These are phyloP conservation scores for Colletotrichum sp. DNA, from an alignment of 2,329 filamentous ascomycete species.

Conservation along the genomic window DNA sequence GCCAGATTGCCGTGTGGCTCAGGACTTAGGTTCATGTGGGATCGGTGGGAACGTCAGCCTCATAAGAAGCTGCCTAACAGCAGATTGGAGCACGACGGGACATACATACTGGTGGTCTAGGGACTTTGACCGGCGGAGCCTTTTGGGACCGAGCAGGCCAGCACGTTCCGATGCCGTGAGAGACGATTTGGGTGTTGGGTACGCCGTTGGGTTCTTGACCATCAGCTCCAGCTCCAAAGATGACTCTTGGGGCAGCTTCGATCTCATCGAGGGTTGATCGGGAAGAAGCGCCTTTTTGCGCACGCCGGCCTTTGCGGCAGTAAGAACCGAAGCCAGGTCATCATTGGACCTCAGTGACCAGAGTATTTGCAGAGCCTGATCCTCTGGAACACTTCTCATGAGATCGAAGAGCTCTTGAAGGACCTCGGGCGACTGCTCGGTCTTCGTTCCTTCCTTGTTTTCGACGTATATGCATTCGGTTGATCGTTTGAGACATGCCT, in stretches of 20 bases:
- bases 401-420: slow-evolving; percentile 28
- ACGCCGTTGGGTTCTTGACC: slow-evolving; percentile 26
- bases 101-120: slow-evolving; percentile 11
- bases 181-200: slow-evolving; percentile 7
- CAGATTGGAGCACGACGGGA: not conserved
- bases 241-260: not conserved
- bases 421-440: not conserved
- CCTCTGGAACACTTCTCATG: slow-evolving; percentile 24
- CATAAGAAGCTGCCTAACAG: not conserved
- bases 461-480: slow-evolving; percentile 24
- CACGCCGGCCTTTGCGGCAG: slow-evolving; percentile 20
- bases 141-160: not conserved
- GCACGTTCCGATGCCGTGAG: not conserved
- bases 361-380: slow-evolving; percentile 24
- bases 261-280: not conserved
- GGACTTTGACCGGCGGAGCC: not conserved
- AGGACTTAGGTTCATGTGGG: not conserved
- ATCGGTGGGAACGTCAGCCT: not conserved
- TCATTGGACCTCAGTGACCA: slow-evolving; percentile 23
- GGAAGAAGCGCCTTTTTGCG: not conserved
- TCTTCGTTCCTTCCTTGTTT: not conserved
- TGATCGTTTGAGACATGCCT: slow-evolving; percentile 21
- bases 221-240: slow-evolving; percentile 28
- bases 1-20: not conserved
- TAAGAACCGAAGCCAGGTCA: slow-evolving; percentile 25